Evolutionary conservation across 371 early-diverging fungal genomes (phyloP).

Genomic region (Coemansia sp.): DNA sequence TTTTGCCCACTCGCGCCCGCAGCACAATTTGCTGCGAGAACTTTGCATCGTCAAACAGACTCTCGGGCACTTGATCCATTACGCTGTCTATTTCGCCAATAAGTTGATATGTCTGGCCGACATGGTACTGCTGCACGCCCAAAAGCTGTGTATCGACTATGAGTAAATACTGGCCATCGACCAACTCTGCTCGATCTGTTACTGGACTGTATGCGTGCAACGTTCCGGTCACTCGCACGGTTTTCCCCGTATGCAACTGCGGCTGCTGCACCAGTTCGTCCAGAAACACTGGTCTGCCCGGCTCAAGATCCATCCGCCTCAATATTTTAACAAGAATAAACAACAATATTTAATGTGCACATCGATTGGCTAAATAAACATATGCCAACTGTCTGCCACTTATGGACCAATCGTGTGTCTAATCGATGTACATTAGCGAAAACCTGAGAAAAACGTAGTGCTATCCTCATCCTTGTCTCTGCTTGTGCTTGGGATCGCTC

Average conservation of each 20-base stretch:
- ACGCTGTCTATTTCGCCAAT: neutral
- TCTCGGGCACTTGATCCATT: neutral
- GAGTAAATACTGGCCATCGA: constrained; percentile 14
- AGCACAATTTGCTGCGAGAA: constrained; percentile 19
- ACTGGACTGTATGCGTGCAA: constrained; percentile 27
- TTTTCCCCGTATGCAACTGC: neutral
- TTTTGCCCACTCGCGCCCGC: constrained; percentile 25
- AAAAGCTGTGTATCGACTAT: constrained; percentile 26
- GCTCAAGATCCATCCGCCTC: constrained; percentile 21
- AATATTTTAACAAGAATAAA: neutral
- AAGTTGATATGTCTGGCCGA: constrained; percentile 32
- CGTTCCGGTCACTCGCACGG: constrained; percentile 31
- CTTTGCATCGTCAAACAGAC: constrained; percentile 21
- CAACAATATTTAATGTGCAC: neutral
- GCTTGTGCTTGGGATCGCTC: constrained; percentile 82
- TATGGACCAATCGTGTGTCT: too few relatives aligned
- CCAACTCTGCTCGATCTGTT: constrained; percentile 18
- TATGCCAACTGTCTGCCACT: neutral
- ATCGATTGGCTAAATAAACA: too few relatives aligned
- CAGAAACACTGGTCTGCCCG: constrained; percentile 43
- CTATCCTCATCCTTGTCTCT: constrained; percentile 62
- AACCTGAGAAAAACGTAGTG: neutral
- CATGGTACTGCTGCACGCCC: constrained; percentile 26
- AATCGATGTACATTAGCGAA: neutral
- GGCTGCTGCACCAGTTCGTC: constrained; percentile 21